These are phyloP conservation scores for Catharanthus roseus DNA, from an alignment of 257 asterid species.

Conservation along the genomic window DNA sequence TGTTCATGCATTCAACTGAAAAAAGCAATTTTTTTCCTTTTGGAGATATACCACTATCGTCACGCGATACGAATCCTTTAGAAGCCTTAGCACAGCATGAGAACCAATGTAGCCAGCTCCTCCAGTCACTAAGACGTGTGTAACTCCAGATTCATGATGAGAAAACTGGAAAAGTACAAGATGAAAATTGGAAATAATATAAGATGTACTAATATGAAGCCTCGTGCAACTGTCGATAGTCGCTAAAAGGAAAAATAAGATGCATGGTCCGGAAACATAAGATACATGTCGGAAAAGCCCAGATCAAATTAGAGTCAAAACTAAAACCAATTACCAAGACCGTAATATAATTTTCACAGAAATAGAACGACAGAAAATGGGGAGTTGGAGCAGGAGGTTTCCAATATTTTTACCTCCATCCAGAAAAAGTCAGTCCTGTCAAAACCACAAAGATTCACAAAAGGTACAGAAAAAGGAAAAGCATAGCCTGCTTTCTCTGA, in stretches of 20 bases:
- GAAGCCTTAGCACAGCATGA: constrained; percentile 81
- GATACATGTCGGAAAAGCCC: background rate
- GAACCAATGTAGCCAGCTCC: constrained; percentile 98
- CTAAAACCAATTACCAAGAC: background rate
- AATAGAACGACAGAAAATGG: background rate
- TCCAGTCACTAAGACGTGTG: constrained; percentile 92
- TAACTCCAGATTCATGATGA: constrained; percentile 68
- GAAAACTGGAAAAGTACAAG: constrained; percentile 49
- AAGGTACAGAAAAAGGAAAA: background rate
- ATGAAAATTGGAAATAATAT: constrained; percentile 11
- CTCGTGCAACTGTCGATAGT: background rate
- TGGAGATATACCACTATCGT: constrained; percentile 71
- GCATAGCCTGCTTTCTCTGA: background rate
- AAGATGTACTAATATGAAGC: background rate
- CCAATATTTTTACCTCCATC: background rate
- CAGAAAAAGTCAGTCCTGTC: too few species aligned
- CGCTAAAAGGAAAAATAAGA: background rate
- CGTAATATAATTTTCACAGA: background rate
- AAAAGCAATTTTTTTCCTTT: background rate
- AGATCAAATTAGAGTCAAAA: background rate
- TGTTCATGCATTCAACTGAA: constrained; percentile 3
- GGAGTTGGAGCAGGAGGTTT: background rate
- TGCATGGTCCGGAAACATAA: too few species aligned
- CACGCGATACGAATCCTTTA: constrained; percentile 77
- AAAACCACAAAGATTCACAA: background rate